A percentile compares a stretch with the other conserved stretches of the same genome.
These are phyloP conservation scores for Corylus avellana DNA, from an alignment of 306 rosid genomes.

Conservation along the genomic window DNA sequence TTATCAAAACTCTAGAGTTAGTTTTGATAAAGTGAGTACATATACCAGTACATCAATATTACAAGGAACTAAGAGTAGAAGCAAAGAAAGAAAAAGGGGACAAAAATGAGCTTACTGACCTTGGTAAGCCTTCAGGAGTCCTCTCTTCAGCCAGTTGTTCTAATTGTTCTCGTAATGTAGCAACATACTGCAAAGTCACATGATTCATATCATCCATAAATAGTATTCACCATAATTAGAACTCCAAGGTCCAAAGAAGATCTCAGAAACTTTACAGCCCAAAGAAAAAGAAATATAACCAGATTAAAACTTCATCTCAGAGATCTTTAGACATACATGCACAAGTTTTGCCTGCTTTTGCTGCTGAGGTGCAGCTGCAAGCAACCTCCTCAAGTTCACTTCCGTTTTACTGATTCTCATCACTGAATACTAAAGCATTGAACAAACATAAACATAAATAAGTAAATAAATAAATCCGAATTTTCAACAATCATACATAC, in stretches of 20 bases:
- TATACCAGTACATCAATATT: slow-evolving; percentile 6
- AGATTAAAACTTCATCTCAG: background rate
- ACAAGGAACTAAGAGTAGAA: background rate
- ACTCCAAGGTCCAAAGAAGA: slow-evolving; percentile 6
- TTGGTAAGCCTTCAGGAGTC: slow-evolving; percentile 77
- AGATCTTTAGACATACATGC: slow-evolving; percentile 57
- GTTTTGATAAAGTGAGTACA: background rate
- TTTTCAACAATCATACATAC: background rate
- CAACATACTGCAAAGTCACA: slow-evolving; percentile 67
- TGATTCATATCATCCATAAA: slow-evolving; percentile 2
- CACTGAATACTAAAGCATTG: slow-evolving; percentile 32
- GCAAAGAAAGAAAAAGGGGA: slow-evolving; percentile 7
- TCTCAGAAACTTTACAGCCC: background rate
- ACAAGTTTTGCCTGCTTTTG: slow-evolving; percentile 80
- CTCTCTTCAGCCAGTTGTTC: slow-evolving; percentile 86
- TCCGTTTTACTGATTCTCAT: slow-evolving; percentile 86
- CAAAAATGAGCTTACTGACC: slow-evolving; percentile 34
- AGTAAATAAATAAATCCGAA: background rate
- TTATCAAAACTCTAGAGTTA: background rate
- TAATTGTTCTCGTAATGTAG: slow-evolving; percentile 77
- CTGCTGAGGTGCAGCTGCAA: slow-evolving; percentile 85
- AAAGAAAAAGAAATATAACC: background rate
- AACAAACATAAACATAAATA: background rate
- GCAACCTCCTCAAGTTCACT: slow-evolving; percentile 84
- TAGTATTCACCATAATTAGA: slow-evolving; percentile 5